Evolutionary conservation across 306 rosid species (phyloP).

Genomic region (Prinsepia uniflora): DNA sequence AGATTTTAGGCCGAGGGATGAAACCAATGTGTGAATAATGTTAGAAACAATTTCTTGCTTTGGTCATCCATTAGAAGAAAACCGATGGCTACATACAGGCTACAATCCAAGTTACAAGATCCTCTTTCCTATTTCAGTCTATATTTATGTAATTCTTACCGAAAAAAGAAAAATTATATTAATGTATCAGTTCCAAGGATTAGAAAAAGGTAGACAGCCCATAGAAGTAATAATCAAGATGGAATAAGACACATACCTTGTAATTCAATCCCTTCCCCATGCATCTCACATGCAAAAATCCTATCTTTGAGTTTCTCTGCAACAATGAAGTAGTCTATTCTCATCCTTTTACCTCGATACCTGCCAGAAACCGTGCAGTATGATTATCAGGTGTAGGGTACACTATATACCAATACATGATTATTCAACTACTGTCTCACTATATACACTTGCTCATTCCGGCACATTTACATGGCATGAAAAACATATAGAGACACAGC

Average conservation of each 20-base stretch:
- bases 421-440: slow-evolving; percentile 11
- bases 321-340: slow-evolving; percentile 82
- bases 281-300: slow-evolving; percentile 81
- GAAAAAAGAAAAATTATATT: not conserved
- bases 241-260: slow-evolving; percentile 56
- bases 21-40: not conserved
- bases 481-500: not conserved
- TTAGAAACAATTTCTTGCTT: no score
- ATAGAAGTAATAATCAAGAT: slow-evolving; percentile 1
- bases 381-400: slow-evolving; percentile 7
- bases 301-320: slow-evolving; percentile 62
- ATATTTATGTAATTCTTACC: not conserved
- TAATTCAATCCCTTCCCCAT: slow-evolving; percentile 82
- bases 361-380: slow-evolving; percentile 43
- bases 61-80: no score
- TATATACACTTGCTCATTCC: not conserved
- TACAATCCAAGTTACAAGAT: no score
- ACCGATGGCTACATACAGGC: no score
- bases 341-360: slow-evolving; percentile 97
- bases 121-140: not conserved
- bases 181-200: not conserved
- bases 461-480: slow-evolving; percentile 3
- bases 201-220: not conserved
- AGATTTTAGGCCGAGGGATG: not conserved
- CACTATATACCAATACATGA: slow-evolving; percentile 5